phyloP scores from a whole-genome alignment of 371 early-diverging fungal genomes.

The Zychaea mexicana region DNA sequence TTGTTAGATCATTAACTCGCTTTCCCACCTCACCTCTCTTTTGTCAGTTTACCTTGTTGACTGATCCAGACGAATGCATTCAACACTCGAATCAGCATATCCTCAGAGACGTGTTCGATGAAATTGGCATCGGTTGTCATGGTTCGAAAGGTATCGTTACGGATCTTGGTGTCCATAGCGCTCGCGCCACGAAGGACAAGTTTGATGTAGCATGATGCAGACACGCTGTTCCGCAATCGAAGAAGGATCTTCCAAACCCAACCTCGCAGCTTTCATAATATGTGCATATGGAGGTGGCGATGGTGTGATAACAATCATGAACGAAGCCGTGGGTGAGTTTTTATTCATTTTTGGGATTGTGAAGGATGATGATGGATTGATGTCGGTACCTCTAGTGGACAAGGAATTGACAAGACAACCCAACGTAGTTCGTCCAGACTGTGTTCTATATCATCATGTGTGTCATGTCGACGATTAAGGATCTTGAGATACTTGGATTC shows the following conservation, averaged over 20 bases:
- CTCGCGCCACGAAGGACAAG: constrained; percentile 76
- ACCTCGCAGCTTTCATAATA: constrained; percentile 31
- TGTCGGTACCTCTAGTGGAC: constrained; percentile 35
- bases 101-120: constrained; percentile 72
- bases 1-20: too few relatives aligned
- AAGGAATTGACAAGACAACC: constrained; percentile 14
- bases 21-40: background rate
- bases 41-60: constrained; percentile 34
- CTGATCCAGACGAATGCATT: constrained; percentile 87
- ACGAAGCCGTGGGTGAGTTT: background rate
- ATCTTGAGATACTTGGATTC: constrained; percentile 15
- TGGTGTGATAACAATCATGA: background rate
- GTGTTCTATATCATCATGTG: constrained; percentile 18
- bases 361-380: too few relatives aligned
- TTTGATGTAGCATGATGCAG: constrained; percentile 75
- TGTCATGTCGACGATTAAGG: constrained; percentile 17
- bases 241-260: constrained; percentile 84
- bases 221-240: constrained; percentile 70
- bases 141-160: constrained; percentile 90
- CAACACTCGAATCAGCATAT: constrained; percentile 77
- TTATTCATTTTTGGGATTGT: too few relatives aligned
- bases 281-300: background rate
- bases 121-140: constrained; percentile 84
- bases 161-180: constrained; percentile 76
- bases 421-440: constrained; percentile 23